These are phyloP conservation scores for Pseudogymnoascus sp. DNA, from an alignment of 2,329 filamentous ascomycete species.

Conservation along the genomic window DNA sequence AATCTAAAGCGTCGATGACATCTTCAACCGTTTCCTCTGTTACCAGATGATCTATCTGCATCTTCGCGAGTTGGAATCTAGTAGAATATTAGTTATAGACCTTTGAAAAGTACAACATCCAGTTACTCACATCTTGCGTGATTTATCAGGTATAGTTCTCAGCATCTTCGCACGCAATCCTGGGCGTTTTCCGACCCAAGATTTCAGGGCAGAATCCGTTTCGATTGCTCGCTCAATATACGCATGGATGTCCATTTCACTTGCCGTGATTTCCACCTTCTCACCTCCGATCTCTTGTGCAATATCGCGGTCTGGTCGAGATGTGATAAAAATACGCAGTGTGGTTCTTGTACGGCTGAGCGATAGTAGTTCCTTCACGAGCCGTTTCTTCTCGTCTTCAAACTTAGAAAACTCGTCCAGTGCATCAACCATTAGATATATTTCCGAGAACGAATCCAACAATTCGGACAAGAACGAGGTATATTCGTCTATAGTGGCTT, in stretches of 20 bases:
- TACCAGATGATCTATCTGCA: not conserved
- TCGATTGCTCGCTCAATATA: not conserved
- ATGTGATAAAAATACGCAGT: not conserved
- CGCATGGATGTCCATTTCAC: not conserved
- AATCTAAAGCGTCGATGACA: not conserved
- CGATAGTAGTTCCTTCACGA: not conserved
- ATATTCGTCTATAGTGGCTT: not conserved
- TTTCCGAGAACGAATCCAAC: not conserved
- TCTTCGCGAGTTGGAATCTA: conserved; percentile 1
- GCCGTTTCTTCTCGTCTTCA: not conserved
- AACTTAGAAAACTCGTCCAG: not conserved
- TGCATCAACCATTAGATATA: not conserved
- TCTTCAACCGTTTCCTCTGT: not conserved
- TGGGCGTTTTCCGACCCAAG: not conserved
- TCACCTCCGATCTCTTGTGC: not conserved
- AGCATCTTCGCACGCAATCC: not conserved
- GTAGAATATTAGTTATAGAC: not conserved
- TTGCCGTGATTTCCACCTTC: not conserved
- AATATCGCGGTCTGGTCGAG: not conserved
- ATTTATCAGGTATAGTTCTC: not conserved
- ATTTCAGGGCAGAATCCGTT: not conserved
- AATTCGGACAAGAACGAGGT: not conserved
- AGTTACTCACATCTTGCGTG: not conserved
- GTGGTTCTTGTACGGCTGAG: not conserved
- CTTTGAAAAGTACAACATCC: not conserved